Evolutionary conservation across 441 rosid species (phyloP), one percentile per base, ranked within the genome.

Genomic region (Bocquillonia castaneifolia): DNA sequence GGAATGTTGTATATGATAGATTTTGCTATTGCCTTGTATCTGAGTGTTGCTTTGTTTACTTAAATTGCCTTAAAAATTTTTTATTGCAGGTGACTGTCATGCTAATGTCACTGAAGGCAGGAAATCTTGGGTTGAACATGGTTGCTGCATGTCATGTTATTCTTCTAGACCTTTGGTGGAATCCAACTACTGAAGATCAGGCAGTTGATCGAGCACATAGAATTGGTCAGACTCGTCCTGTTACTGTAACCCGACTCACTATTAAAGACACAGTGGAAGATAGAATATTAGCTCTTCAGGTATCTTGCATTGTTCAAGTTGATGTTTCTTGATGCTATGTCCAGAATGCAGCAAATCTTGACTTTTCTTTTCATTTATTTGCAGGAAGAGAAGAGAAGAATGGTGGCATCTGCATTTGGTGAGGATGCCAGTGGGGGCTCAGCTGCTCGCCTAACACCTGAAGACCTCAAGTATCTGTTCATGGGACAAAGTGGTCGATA

Each of bases 151-250:
- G 89, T 72, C 93, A 90, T 79, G 99, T 93, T 67, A 86, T 93
- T 75, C 90, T 93, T 73, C 74, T 93, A 79, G 99, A 93, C 75
- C 93, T 88, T 45, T 93, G 97, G 99, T 93, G 97, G 99, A 93
- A 93, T 78, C 99, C 99, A 63, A 82, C 95, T 47, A 91, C 97
- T 3, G 99, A 93, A 86, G 97, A 93, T 81, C 96, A 93, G 81
- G 97, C 97, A 71, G 71, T 91, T 66, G 97, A 93, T 73, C 85
- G 97, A 72, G 96, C 99, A 53, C 99, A 91, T 82, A 88, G 99
- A 79, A 93, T 93, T 77, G 96, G 97, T 70, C 99, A 93, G 84
- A 89, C 93, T 50, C 92, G 91, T 68, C 87, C 96, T 18, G 96
- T 93, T 56, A 91, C 87, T 63, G 96, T 93, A 23, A 87, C 96